These are phyloP conservation scores for Cokeromyces recurvatus DNA, from an alignment of 371 early-diverging fungal genomes.

Conservation along the genomic window DNA sequence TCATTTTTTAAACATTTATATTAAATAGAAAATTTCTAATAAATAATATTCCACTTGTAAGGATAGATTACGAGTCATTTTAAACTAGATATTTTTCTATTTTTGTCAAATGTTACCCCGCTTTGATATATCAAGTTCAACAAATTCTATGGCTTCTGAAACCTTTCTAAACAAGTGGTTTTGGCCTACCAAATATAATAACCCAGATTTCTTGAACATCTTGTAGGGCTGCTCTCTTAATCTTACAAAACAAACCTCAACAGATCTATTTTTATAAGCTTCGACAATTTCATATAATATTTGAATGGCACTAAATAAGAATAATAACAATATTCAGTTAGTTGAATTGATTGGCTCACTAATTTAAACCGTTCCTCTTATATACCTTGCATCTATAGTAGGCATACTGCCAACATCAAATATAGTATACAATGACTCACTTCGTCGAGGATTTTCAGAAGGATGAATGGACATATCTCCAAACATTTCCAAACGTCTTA, in stretches of 20 bases:
- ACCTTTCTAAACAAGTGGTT: conserved; percentile 64
- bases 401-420: conserved; percentile 91
- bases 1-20: too few species aligned
- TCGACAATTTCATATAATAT: conserved; percentile 83
- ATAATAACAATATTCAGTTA: not conserved
- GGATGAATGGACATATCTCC: conserved; percentile 90
- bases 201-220: conserved; percentile 66
- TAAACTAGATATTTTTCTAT: too few species aligned
- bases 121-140: conserved; percentile 45
- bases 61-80: too few species aligned
- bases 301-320: conserved; percentile 81
- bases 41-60: too few species aligned
- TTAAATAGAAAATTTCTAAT: too few species aligned
- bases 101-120: not conserved
- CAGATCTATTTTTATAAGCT: conserved; percentile 69
- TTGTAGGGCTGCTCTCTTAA: conserved; percentile 62
- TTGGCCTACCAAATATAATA: conserved; percentile 59
- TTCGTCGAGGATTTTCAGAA: conserved; percentile 68
- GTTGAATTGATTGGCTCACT: too few species aligned
- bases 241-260: conserved; percentile 82
- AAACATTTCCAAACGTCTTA: conserved; percentile 86
- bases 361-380: too few species aligned
- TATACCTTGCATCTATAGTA: conserved; percentile 81
- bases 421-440: conserved; percentile 67
- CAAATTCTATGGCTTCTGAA: conserved; percentile 51